Base-by-base conservation (phyloP, 192 early-diverging fungal genomes). In the Rhizophagus sp. region DNA sequence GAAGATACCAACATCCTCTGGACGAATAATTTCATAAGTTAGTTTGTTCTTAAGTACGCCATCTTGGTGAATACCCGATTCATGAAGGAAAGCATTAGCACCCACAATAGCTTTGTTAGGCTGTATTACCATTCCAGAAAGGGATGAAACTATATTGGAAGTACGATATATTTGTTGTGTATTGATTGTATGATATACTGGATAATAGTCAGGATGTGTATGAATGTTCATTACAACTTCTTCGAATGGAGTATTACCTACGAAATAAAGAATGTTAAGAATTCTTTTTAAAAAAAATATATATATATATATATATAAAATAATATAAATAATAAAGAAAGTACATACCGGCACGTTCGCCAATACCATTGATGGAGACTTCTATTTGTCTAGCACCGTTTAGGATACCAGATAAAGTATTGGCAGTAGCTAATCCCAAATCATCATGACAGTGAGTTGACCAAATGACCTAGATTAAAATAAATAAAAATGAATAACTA, bases 371-470 rank as follows among this genome's bases (percentile, higher is more conserved):
- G 82, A 99, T 95, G 0, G 97, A 96, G 11, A 98, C 96, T 81
- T 99, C 97, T 12, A 99, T 95, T 79, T 99, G 97, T 11, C 96
- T 91, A 19, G 97, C 97, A 50, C 97, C 97, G 84, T 95, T 96
- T 61, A 80, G 81, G 64, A 99, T 88, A 57, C 96, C 97, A 36
- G 96, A 91, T 17, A 99, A 89, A 6, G 97, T 96, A 83, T 99
- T 99, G 47, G 97, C 96, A 0, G 97, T 99, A 33, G 97, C 96
- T 34, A 99, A 88, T 70, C 97, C 97, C 49, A 99, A 90, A 82
- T 99, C 97, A 80, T 99, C 94, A 87, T 99, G 97, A 83, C 97
- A 99, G 82, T 99, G 97, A n/a, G 96, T 96, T 34, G 96, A 97
- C 91, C 94, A 98, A 62, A 90, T 88, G 30, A 90, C 92, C 81